These are phyloP conservation scores for Apiospora marii DNA, from an alignment of 2,329 filamentous ascomycete species.

Conservation along the genomic window DNA sequence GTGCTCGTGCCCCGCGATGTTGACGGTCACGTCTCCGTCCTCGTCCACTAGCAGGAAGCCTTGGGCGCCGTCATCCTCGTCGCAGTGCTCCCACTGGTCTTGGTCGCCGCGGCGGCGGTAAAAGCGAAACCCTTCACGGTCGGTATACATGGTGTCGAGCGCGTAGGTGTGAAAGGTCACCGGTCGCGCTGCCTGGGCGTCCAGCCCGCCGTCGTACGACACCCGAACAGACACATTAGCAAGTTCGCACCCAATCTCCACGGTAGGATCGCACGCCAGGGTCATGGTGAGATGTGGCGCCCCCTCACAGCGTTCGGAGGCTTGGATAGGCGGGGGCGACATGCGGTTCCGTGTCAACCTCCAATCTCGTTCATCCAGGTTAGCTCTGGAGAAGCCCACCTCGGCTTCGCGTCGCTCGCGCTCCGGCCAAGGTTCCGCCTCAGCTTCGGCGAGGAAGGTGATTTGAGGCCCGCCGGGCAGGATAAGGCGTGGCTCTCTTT, in stretches of 20 bases:
- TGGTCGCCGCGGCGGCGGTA: neutral
- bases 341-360: no score
- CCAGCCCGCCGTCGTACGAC: neutral
- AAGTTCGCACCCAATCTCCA: neutral
- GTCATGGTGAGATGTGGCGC: neutral
- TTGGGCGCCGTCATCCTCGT: neutral
- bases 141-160: neutral
- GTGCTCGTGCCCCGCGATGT: neutral
- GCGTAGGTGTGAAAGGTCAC: neutral
- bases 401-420: no score
- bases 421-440: no score
- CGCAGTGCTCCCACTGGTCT: neutral
- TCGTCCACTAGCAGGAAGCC: neutral
- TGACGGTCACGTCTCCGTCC: neutral
- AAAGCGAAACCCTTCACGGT: neutral
- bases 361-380: no score
- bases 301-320: no score
- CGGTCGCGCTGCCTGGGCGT: neutral
- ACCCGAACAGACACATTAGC: neutral
- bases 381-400: no score
- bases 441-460: no score
- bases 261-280: neutral
- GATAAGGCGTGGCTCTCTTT: no score
- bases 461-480: no score
- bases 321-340: no score